Conservation (phyloP, 2,329 filamentous ascomycete species). For the Diaporthe nobilis region DNA sequence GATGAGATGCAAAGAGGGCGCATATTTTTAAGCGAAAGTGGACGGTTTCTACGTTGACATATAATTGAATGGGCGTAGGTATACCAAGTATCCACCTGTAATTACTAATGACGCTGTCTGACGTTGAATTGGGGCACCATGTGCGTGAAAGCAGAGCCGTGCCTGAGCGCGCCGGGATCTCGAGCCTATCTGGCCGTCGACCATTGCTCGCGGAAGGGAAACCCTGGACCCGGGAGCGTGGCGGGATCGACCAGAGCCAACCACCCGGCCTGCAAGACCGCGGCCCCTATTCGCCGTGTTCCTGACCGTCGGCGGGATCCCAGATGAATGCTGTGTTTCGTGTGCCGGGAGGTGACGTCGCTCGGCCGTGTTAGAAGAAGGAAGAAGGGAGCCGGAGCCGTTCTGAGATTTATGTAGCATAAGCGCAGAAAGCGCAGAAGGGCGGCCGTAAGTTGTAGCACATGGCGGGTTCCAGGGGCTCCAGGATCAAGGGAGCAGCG, state of each 20-base stretch:
- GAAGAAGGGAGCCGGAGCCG: not conserved
- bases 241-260: conserved; percentile 23
- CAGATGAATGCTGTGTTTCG: conserved; percentile 28
- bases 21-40: conserved; percentile 4
- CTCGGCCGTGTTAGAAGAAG: not conserved
- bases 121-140: not conserved
- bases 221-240: conserved; percentile 1
- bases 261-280: conserved; percentile 6
- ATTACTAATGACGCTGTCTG: conserved; percentile 14
- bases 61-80: not conserved
- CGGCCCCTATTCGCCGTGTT: conserved; percentile 14
- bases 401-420: not conserved
- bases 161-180: conserved; percentile 21
- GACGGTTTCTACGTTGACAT: not conserved
- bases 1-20: not conserved
- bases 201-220: not conserved
- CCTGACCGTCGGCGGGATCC: conserved; percentile 4
- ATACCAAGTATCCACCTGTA: conserved; percentile 5
- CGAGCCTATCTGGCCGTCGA: conserved; percentile 26
- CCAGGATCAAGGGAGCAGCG: conserved; percentile 13
- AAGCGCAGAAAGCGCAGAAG: conserved; percentile 1
- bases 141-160: not conserved
- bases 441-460: conserved; percentile 8
- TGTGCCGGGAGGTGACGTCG: conserved; percentile 20
- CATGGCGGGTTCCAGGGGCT: not conserved